These are phyloP conservation scores for Didymella sp. DNA, from an alignment of 2,329 filamentous ascomycete genomes.

Conservation along the genomic window DNA sequence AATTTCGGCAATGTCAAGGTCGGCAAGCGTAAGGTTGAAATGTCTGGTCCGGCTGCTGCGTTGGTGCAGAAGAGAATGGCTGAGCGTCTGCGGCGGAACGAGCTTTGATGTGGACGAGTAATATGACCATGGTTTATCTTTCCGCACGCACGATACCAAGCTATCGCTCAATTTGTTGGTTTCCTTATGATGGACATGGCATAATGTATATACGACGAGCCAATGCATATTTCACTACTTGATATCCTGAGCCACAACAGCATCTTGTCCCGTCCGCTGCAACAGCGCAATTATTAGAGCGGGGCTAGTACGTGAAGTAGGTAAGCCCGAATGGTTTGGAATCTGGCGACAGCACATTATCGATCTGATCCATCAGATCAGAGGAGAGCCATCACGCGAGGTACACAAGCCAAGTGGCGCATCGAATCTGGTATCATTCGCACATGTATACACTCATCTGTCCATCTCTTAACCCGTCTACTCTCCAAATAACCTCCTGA, in stretches of 20 bases:
- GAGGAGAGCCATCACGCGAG: too few species aligned
- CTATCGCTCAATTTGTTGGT: constrained; percentile 17
- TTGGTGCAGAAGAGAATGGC: constrained; percentile 41
- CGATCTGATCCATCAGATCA: too few species aligned
- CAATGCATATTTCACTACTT: constrained; percentile 15
- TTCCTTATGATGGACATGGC: not conserved
- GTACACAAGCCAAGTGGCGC: too few species aligned
- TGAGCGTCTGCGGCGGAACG: constrained; percentile 37
- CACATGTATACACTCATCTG: constrained; percentile 8
- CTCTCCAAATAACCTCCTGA: constrained; percentile 76
- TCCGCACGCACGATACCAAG: constrained; percentile 35
- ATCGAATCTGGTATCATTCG: constrained; percentile 13
- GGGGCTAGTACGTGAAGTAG: not conserved
- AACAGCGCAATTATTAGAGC: not conserved
- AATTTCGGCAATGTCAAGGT: constrained; percentile 31
- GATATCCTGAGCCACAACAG: not conserved
- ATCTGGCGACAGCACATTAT: too few species aligned
- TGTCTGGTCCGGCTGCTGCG: constrained; percentile 46
- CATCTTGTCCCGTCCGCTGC: not conserved
- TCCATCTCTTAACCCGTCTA: constrained; percentile 50
- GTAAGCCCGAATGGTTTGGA: not conserved
- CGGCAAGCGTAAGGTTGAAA: constrained; percentile 42
- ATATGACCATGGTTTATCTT: too few species aligned
- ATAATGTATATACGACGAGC: constrained; percentile 33
- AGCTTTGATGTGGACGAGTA: constrained; percentile 16